Evolutionary conservation across 2,329 filamentous ascomycete species (phyloP), one percentile per base, ranked within the genome.

Genomic region (Dactylellina cionopaga): DNA sequence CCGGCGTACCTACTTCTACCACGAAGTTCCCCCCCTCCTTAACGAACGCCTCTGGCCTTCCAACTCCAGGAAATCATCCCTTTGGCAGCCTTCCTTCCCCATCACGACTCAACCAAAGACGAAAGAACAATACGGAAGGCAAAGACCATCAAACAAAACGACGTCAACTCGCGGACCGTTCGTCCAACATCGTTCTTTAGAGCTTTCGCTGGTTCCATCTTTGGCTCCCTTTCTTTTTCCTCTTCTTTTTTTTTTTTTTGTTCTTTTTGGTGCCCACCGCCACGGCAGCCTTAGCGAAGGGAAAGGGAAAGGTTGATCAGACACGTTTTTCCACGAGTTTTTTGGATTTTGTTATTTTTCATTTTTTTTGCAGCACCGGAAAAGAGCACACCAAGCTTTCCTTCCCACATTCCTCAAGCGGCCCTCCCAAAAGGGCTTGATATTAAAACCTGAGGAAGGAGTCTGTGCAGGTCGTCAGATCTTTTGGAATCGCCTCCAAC

Each of bases 251-350:
- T 15, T 33, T 58, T 51, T 19, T n/a, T 55, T 59, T 51, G 54
- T 54, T 37, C 37, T 60, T 49, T 49, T 35, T 41, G 62, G 44
- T 44, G 60, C 47, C 63, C 62, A 37, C 63, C 64, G 55, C 64
- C 64, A 69, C 64, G 65, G 65, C 58, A 71, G 66, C 66, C 68
- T 72, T 72, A 72, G 68, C 68, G 68, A 72, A 71, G 52, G 35
- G 68, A 51, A 71, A 60, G 29, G 52, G 60, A 44, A 56, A 46
- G 52, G 59, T 56, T 59, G 68, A 72, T 72, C 68, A 64, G 68
- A 72, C 68, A 72, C 68, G 68, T 72, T 72, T 65, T 65, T 60
- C 68, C 68, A 72, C 68, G 60, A 65, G 68, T 59, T 59, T 72
- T 51, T 22, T 47, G 47, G 11, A 43, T 44, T 55, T 39, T 55